Evolutionary conservation across 164 flowering plant species (phyloP).

Genomic region (Sextonia rubra): DNA sequence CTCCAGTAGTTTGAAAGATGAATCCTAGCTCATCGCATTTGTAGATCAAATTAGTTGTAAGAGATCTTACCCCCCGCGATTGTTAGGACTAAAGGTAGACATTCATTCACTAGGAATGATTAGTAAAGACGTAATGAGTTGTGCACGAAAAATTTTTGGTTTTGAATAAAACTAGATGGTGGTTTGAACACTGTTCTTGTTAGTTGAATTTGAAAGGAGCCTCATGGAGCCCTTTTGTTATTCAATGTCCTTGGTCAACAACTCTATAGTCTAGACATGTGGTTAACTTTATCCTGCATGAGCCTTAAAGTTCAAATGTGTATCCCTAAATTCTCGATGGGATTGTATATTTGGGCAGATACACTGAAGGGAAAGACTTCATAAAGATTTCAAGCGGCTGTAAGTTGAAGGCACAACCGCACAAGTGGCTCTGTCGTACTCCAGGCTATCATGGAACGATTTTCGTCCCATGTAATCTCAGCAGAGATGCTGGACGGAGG

Average conservation of each 20-base stretch:
- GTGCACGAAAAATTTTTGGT: neutral
- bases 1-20: too few species aligned
- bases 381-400: neutral
- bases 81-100: neutral
- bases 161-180: neutral
- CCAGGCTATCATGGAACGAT: neutral
- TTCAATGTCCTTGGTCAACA: too few species aligned
- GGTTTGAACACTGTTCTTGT: neutral
- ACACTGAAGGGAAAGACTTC: neutral
- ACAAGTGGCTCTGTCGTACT: neutral
- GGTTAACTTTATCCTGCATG: neutral
- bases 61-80: too few species aligned
- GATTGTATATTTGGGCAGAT: neutral
- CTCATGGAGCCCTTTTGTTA: too few species aligned
- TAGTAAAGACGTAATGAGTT: neutral
- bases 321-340: neutral
- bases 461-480: neutral
- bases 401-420: neutral
- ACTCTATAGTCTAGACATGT: too few species aligned
- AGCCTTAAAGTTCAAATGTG: neutral
- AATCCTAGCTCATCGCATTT: too few species aligned
- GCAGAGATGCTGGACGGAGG: neutral
- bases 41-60: too few species aligned
- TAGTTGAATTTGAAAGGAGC: too few species aligned
- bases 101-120: neutral